Conservation (phyloP, 768 basidiomycete species). For the Boletus patriciae region DNA sequence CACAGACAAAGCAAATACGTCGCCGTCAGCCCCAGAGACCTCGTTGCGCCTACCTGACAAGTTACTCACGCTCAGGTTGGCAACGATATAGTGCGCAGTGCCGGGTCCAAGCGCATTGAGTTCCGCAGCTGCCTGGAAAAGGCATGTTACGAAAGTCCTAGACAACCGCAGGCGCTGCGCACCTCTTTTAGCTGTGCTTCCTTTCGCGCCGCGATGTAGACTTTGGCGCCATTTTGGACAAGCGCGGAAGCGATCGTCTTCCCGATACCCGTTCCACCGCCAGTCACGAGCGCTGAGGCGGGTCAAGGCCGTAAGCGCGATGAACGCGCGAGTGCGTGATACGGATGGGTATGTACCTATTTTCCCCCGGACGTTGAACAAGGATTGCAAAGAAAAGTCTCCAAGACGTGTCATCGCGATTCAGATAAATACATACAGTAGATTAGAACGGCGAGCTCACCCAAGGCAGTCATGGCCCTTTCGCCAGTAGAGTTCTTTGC, state of each 20-base stretch:
- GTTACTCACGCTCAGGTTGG: conserved; percentile 64
- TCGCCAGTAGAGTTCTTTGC: background rate
- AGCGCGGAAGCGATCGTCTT: conserved; percentile 82
- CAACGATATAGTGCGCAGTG: conserved; percentile 69
- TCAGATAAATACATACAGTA: background rate
- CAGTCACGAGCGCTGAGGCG: conserved; percentile 72
- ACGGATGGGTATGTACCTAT: conserved; percentile 46
- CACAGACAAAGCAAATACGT: background rate
- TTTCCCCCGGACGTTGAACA: conserved; percentile 71
- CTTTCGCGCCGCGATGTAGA: conserved; percentile 88
- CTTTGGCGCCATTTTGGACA: conserved; percentile 82
- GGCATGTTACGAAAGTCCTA: background rate
- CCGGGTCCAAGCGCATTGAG: conserved; percentile 63
- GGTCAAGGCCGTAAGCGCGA: background rate
- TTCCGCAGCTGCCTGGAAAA: conserved; percentile 48
- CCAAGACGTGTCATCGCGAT: background rate
- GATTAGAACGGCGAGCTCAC: conserved; percentile 1
- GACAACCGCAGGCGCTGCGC: conserved; percentile 38
- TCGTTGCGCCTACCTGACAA: too few species aligned
- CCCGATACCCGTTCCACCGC: conserved; percentile 82
- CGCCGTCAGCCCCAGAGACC: background rate
- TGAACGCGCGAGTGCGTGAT: background rate
- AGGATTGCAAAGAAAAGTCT: conserved; percentile 53
- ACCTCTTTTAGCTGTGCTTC: conserved; percentile 77
- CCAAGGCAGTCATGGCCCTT: conserved; percentile 14